Evolutionary conservation across 106 monocot genomes (phyloP).

Genomic region (Dendrobium catenatum): DNA sequence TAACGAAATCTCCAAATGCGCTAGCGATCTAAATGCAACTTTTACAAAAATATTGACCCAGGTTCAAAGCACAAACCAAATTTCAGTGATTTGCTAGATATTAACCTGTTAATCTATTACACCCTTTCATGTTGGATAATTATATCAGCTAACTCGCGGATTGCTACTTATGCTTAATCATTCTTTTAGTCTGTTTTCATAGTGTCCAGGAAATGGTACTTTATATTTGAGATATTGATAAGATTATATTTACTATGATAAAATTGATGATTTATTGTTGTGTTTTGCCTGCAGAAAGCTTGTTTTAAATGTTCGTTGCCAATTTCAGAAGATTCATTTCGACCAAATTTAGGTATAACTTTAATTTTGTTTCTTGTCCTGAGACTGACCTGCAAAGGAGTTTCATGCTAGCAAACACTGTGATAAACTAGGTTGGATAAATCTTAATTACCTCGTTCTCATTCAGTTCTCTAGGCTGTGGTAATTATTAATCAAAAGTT

Average conservation of each 20-base stretch:
- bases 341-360: constrained; percentile 70
- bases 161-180: neutral
- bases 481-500: neutral
- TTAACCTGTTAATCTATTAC: neutral
- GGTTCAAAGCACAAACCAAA: neutral
- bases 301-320: constrained; percentile 64
- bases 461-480: neutral
- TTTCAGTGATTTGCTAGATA: neutral
- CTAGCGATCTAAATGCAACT: neutral
- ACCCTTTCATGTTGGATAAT: neutral
- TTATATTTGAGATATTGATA: constrained; percentile 1
- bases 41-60: neutral
- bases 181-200: neutral
- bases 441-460: neutral
- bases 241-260: neutral
- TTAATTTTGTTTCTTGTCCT: neutral
- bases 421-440: neutral
- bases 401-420: neutral
- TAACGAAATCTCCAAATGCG: neutral
- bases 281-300: constrained; percentile 50
- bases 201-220: neutral
- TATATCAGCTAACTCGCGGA: neutral
- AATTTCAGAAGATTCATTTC: constrained; percentile 54
- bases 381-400: neutral
- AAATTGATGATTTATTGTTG: constrained; percentile 3